These are phyloP conservation scores for Ampelocalamus luodianensis DNA, from an alignment of 176 grass and related monocot species.

Conservation along the genomic window DNA sequence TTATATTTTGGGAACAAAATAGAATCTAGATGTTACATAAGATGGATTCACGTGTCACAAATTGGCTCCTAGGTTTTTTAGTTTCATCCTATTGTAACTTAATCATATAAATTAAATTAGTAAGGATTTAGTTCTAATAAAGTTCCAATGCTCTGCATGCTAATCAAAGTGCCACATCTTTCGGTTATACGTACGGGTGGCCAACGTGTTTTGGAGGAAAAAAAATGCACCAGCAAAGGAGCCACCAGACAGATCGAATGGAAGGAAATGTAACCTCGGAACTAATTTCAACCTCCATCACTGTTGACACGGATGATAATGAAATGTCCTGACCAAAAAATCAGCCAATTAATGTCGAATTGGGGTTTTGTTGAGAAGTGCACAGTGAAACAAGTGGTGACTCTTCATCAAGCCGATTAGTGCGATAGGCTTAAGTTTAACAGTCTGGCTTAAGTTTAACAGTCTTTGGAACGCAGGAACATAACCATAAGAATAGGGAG, in stretches of 20 bases:
- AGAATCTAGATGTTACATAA: too few relatives aligned
- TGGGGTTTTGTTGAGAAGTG: neutral
- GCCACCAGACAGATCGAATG: neutral
- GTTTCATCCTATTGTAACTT: too few relatives aligned
- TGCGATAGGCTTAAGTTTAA: neutral
- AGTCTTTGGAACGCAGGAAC: neutral
- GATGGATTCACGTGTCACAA: too few relatives aligned
- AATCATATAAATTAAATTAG: too few relatives aligned
- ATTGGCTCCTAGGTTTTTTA: too few relatives aligned
- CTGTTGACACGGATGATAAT: neutral
- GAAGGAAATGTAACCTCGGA: constrained; percentile 1
- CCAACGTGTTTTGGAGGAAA: neutral
- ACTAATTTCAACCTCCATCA: neutral
- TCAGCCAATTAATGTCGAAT: neutral
- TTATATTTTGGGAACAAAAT: too few relatives aligned
- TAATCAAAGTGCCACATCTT: too few relatives aligned
- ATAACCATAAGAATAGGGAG: too few relatives aligned
- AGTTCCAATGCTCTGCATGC: too few relatives aligned
- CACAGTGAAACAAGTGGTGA: neutral
- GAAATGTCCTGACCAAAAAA: neutral
- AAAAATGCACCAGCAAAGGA: neutral
- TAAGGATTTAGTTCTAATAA: too few relatives aligned
- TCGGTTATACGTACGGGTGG: neutral
- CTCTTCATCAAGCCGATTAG: neutral
- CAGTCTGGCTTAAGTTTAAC: neutral